Percentiles rank a stretch among this genome's conserved stretches.
Evolutionary conservation across 352 stramenopile species (phyloP).

Genomic region (Pythium apleroticum): DNA sequence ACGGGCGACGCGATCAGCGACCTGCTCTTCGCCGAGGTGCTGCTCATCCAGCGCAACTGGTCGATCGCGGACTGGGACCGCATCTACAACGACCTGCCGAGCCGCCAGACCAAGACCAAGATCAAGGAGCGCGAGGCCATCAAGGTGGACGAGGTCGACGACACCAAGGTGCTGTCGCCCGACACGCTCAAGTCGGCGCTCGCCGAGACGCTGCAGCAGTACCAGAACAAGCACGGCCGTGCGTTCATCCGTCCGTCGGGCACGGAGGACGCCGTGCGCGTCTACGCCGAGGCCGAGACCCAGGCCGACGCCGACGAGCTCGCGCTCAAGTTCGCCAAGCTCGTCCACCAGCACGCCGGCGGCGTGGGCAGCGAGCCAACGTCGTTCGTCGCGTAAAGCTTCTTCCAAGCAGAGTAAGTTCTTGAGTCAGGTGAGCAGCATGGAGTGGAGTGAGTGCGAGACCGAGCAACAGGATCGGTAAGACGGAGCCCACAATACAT

Average conservation of each 20-base stretch:
- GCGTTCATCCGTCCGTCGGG: slow-evolving; percentile 96
- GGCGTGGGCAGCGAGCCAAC: slow-evolving; percentile 63
- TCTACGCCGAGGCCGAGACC: slow-evolving; percentile 97
- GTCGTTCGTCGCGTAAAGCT: slow-evolving; percentile 64
- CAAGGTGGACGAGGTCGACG: slow-evolving; percentile 63
- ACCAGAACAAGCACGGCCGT: slow-evolving; percentile 58
- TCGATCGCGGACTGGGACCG: slow-evolving; percentile 90
- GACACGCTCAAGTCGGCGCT: slow-evolving; percentile 59
- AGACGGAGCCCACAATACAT: neutral
- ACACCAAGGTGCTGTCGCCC: slow-evolving; percentile 63
- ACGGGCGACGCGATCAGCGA: slow-evolving; percentile 98
- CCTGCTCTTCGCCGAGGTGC: slow-evolving; percentile 94
- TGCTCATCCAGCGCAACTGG: slow-evolving; percentile 91
- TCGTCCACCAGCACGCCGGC: slow-evolving; percentile 74
- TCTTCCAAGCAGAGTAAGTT: no score
- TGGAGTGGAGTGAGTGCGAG: neutral
- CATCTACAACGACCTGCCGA: slow-evolving; percentile 96
- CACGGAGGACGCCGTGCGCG: slow-evolving; percentile 97
- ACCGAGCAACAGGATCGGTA: neutral
- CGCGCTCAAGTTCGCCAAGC: slow-evolving; percentile 81
- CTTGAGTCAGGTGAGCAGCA: no score
- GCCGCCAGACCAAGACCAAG: slow-evolving; percentile 85
- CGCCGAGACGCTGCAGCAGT: slow-evolving; percentile 47
- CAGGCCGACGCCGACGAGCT: slow-evolving; percentile 90
- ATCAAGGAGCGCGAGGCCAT: slow-evolving; percentile 69